phyloP scores from a whole-genome alignment of 139 green algal species.

The Ostreobium quekettii region DNA sequence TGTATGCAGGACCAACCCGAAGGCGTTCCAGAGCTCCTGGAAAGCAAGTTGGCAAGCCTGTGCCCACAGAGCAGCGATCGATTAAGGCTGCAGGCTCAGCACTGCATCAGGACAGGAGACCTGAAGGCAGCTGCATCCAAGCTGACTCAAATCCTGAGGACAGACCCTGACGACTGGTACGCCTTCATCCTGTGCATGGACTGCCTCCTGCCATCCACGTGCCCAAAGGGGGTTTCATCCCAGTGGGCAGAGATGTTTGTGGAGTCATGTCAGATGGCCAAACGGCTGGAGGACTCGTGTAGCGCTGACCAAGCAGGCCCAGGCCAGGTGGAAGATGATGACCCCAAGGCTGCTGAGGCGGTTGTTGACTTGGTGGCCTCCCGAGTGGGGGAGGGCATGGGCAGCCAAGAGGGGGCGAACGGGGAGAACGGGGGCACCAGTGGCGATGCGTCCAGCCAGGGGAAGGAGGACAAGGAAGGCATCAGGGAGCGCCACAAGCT shows the following conservation, averaged over 20 bases:
- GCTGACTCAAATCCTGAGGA: constrained; percentile 29
- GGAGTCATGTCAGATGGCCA: too few relatives aligned
- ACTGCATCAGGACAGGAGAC: constrained; percentile 23
- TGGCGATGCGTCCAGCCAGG: too few relatives aligned
- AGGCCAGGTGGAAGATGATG: too few relatives aligned
- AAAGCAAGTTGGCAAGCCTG: neutral
- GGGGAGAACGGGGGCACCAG: too few relatives aligned
- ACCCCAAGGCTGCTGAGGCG: too few relatives aligned
- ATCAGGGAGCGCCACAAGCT: too few relatives aligned
- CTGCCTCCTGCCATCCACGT: constrained; percentile 35
- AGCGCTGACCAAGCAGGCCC: too few relatives aligned
- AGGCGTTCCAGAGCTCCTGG: neutral
- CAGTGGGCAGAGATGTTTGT: constrained; percentile 11
- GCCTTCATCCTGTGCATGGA: constrained; percentile 45
- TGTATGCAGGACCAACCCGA: neutral
- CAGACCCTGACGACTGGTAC: constrained; percentile 47
- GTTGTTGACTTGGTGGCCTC: too few relatives aligned
- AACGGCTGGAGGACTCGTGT: too few relatives aligned
- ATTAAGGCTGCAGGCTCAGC: neutral
- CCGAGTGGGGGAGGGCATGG: too few relatives aligned
- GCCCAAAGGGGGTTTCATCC: constrained; percentile 16
- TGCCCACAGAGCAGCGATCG: neutral
- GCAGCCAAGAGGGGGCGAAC: too few relatives aligned
- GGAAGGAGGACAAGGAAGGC: too few relatives aligned
- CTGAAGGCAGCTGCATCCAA: constrained; percentile 24